Base-by-base conservation (phyloP, 2,329 filamentous ascomycete genomes). In the Colletotrichum sp. region DNA sequence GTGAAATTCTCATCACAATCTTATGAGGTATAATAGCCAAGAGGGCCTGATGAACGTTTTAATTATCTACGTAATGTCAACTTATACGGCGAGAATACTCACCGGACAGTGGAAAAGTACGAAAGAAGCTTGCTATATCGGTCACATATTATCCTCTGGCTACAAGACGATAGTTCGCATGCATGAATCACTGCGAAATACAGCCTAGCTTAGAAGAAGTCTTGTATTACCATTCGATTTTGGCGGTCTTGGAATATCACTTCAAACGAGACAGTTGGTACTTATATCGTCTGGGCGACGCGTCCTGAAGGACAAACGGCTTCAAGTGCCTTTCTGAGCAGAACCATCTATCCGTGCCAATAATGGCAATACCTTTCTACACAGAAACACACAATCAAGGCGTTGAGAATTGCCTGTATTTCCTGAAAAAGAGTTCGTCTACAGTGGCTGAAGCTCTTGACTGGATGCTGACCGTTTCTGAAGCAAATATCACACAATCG, bases 141-240 rank as follows among this genome's bases (percentile, higher is more conserved):
- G 39, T 22, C 18, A 10, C 16, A 10, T 43, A n/a, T 43, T 2
- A 10, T 10, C 1, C 0, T 43, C 5, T 5, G 8, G 4, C 18
- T 10, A n/a, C 16, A 43, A 10, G 8, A 43, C 1, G 8, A 3
- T 8, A 0, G 6, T 0, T 5, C 3, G 8, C 0, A 10, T n/a
- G 39, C 1, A 3, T 10, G 3, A 3, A 1, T n/a, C 18, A 10
- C 4, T 43, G 18, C 15, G 2, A 39, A 2, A 16, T 1, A 4
- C 8, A 39, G 16, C 7, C 36, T 8, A 18, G 36, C 34, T 6
- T 16, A 36, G 3, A 15, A 8, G 3, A 36, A 36, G 36, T 1
- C 15, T 34, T 6, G 2, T 5, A 10, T 4, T 12, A 32, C 12
- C 12, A 9, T 4, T 36, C 0, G 3, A 16, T 15, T 3, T 16